Conservation (phyloP, 2,329 filamentous ascomycete genomes). For the Colletotrichum magnum region DNA sequence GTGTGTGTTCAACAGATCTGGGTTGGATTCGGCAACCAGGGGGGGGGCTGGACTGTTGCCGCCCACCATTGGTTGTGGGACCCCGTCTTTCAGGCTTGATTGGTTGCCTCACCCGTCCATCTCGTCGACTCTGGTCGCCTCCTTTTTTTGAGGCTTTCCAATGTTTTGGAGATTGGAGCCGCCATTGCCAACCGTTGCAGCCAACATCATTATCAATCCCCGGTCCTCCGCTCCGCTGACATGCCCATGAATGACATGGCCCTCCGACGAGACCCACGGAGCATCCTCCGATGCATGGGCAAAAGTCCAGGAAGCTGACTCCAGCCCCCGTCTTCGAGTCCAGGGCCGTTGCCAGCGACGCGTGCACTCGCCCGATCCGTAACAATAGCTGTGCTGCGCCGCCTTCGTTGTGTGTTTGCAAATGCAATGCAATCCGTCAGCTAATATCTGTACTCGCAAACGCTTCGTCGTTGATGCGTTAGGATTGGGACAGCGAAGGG, state of each 20-base stretch:
- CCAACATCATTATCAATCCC: conserved; percentile 5
- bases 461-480: conserved; percentile 12
- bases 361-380: conserved; percentile 13
- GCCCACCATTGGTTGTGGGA: conserved; percentile 30
- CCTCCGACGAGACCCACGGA: conserved; percentile 26
- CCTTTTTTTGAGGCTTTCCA: conserved; percentile 39
- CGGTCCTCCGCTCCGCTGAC: conserved; percentile 4
- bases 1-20: conserved; percentile 28
- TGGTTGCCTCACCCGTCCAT: conserved; percentile 40
- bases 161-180: conserved; percentile 12
- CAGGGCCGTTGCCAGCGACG: conserved; percentile 14
- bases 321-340: conserved; percentile 29
- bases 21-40: conserved; percentile 33
- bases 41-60: conserved; percentile 26
- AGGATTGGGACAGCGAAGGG: background rate
- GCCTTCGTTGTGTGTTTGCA: conserved; percentile 25
- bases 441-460: too few species aligned
- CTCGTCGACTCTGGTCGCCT: conserved; percentile 37
- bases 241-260: conserved; percentile 6
- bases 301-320: conserved; percentile 37
- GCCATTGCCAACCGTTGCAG: conserved; percentile 34
- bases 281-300: conserved; percentile 27
- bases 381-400: conserved; percentile 14
- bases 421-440: too few species aligned
- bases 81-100: background rate